phyloP scores from a whole-genome alignment of 768 basidiomycete genomes.

The Sistotremastrum niveocremeum region DNA sequence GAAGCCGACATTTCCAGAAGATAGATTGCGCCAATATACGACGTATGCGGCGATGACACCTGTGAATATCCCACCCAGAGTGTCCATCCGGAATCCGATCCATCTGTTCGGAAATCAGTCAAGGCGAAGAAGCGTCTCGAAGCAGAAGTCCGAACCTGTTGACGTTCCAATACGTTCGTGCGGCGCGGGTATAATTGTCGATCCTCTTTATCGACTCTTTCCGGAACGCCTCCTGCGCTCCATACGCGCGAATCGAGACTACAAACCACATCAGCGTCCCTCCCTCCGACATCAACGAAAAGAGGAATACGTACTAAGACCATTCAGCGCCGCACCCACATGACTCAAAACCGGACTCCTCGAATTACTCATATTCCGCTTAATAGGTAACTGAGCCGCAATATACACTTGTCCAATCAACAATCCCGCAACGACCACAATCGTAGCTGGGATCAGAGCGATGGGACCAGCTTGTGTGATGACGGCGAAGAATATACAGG shows the following conservation, averaged over 20 bases:
- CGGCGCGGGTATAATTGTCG: constrained; percentile 16
- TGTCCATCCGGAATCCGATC: constrained; percentile 22
- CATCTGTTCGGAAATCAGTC: constrained; percentile 10
- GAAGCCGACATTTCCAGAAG: constrained; percentile 5
- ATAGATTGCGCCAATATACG: background rate
- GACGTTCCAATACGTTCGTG: constrained; percentile 16
- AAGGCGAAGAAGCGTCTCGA: background rate
- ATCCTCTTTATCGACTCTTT: constrained; percentile 15
- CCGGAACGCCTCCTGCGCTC: constrained; percentile 18
- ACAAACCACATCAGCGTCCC: background rate
- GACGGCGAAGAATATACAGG: background rate
- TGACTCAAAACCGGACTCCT: constrained; percentile 17
- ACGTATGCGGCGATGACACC: constrained; percentile 7
- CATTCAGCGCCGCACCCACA: constrained; percentile 3
- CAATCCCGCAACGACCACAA: constrained; percentile 14
- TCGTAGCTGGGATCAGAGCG: constrained; percentile 4
- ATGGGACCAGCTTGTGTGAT: background rate
- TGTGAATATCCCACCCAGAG: constrained; percentile 25
- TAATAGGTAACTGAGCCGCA: constrained; percentile 23
- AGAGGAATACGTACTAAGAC: background rate
- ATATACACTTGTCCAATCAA: constrained; percentile 23
- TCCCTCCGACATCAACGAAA: background rate
- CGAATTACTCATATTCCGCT: constrained; percentile 22
- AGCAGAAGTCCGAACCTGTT: constrained; percentile 7
- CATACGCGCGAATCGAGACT: constrained; percentile 25